Conservation (phyloP, 2,329 filamentous ascomycete genomes). For the Pseudocercospora musae region DNA sequence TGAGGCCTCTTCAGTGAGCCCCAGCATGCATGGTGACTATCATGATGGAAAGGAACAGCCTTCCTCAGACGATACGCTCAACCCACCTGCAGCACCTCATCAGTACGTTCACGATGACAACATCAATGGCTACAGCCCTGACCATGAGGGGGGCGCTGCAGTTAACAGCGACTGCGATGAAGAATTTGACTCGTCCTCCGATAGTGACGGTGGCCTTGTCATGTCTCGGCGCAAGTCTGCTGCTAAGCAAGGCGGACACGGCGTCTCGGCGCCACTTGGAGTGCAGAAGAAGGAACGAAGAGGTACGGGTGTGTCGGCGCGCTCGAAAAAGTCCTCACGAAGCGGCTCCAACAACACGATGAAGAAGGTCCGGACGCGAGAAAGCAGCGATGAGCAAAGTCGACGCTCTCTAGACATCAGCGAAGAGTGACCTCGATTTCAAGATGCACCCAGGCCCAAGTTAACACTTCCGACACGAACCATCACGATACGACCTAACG, state of each 20-base stretch:
- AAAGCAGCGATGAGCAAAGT: conserved; percentile 26
- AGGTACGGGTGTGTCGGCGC: conserved; percentile 30
- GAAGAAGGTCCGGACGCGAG: conserved; percentile 44
- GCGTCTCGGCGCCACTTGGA: conserved; percentile 1
- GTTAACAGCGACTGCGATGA: conserved; percentile 42
- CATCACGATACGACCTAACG: conserved; percentile 13
- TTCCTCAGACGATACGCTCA: conserved; percentile 37
- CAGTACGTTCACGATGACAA: conserved; percentile 26
- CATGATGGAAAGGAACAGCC: conserved; percentile 35
- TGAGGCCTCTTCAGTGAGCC: conserved; percentile 44
- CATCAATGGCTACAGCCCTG: conserved; percentile 32
- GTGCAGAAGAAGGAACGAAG: conserved; percentile 28
- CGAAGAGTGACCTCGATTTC: conserved; percentile 19
- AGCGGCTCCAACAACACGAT: conserved; percentile 51
- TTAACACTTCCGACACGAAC: conserved; percentile 6
- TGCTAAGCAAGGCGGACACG: conserved; percentile 15
- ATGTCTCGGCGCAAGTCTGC: conserved; percentile 36
- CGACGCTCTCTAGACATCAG: conserved; percentile 21
- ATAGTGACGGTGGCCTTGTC: conserved; percentile 40
- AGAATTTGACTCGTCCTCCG: conserved; percentile 39
- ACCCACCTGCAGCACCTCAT: conserved; percentile 20
- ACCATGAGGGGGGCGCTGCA: conserved; percentile 31
- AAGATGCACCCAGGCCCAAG: neutral
- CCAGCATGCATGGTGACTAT: conserved; percentile 23
- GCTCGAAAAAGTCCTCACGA: conserved; percentile 42